Percentiles rank a stretch among this genome's conserved stretches.
Conservation (phyloP, 2,329 filamentous ascomycete genomes). For the Pseudocercospora musae region DNA sequence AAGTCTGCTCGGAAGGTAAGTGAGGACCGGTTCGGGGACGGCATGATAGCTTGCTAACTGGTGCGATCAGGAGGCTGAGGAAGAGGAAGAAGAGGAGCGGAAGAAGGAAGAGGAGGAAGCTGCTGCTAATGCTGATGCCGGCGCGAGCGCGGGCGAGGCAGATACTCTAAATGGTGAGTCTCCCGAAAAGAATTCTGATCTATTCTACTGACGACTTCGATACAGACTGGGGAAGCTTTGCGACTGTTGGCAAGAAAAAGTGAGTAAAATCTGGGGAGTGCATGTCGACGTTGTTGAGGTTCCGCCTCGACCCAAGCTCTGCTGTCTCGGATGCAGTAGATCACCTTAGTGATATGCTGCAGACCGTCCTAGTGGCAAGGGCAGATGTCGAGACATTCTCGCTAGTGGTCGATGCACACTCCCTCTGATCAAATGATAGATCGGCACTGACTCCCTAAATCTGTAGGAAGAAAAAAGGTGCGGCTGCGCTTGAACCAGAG, state of each 20-base stretch:
- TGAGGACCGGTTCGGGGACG: neutral
- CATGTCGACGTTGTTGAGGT: neutral
- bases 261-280: neutral
- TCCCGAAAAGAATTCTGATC: neutral
- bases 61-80: constrained; percentile 32
- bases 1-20: constrained; percentile 28
- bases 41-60: neutral
- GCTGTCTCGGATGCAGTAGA: neutral
- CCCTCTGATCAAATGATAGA: neutral
- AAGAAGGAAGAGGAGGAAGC: constrained; percentile 38
- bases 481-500: constrained; percentile 19
- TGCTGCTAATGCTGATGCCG: constrained; percentile 32
- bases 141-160: constrained; percentile 26
- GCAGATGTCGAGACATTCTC: neutral
- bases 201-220: neutral
- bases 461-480: constrained; percentile 28
- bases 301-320: neutral
- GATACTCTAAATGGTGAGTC: constrained; percentile 28
- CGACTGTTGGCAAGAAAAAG: constrained; percentile 36
- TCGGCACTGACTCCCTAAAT: neutral
- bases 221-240: constrained; percentile 39
- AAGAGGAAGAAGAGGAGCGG: constrained; percentile 38
- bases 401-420: neutral
- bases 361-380: neutral
- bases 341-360: neutral